These are phyloP conservation scores for Cicer arietinum DNA, from an alignment of 306 rosid species.

Conservation along the genomic window DNA sequence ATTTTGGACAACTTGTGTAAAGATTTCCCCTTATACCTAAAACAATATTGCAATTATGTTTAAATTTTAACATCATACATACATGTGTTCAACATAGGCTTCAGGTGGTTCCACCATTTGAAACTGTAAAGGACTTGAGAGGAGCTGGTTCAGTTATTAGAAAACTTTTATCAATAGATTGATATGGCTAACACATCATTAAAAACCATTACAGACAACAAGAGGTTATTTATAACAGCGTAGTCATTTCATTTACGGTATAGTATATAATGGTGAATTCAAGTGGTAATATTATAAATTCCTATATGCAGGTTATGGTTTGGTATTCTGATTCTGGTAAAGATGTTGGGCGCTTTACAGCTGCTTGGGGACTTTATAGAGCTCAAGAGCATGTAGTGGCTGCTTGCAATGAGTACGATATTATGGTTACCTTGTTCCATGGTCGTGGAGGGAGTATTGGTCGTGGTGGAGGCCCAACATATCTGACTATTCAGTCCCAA, in stretches of 20 bases:
- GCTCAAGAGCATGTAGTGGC: constrained; percentile 97
- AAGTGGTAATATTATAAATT: constrained; percentile 40
- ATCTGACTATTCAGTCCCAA: constrained; percentile 94
- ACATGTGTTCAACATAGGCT: constrained; percentile 54
- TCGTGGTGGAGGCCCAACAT: constrained; percentile 98
- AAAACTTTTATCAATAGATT: constrained; percentile 79
- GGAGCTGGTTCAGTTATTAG: constrained; percentile 86
- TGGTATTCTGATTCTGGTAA: constrained; percentile 98
- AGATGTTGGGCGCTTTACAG: constrained; percentile 98
- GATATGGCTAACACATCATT: constrained; percentile 82
- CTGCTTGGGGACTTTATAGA: constrained; percentile 98
- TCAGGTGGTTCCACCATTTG: constrained; percentile 94
- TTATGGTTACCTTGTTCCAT: constrained; percentile 85
- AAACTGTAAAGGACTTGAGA: constrained; percentile 91
- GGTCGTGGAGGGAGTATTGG: constrained; percentile 98
- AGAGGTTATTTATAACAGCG: constrained; percentile 62
- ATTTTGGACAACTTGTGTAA: neutral
- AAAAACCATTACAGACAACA: constrained; percentile 81
- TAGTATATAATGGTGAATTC: constrained; percentile 15
- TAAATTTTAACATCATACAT: constrained; percentile 21
- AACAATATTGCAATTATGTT: neutral
- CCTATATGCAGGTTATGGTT: constrained; percentile 81
- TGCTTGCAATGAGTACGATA: constrained; percentile 81
- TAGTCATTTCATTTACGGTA: constrained; percentile 22
- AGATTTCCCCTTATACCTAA: neutral